Base-by-base conservation (phyloP, 2,329 filamentous ascomycete species). In the Paecilomyces sp. region DNA sequence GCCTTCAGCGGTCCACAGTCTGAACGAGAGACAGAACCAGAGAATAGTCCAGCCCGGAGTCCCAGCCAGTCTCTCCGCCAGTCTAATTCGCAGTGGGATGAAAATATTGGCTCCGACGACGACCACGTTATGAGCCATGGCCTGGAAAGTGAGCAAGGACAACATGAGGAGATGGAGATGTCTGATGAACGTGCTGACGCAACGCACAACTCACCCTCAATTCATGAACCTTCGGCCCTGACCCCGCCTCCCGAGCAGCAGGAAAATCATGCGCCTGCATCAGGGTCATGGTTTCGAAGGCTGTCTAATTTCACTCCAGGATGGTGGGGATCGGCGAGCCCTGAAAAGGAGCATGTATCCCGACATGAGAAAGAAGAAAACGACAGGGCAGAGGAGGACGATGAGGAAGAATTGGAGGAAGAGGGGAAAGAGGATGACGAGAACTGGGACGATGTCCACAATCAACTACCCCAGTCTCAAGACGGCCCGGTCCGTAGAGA, bases 201-300 rank as follows among this genome's bases (percentile, higher is more conserved):
- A 15, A 18, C 5, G 18, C 18, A n/a, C 18, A 15, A 18, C 8
- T 47, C 41, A 18, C 41, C 41, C 15, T 31, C 31, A 9, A 4
- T 33, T 34, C 57, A 47, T 9, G 47, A 9, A 33, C n/a, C 9
- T 12, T 50, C 55, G n/a, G 33, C 55, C 33, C 24, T 25, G 12
- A 57, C 33, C 15, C 24, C 47, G 47, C 24, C 7, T 25, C 25
- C 52, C n/a, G 52, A 33, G 11, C 22, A 18, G 30, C 47, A 63
- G 60, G 22, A 56, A 60, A 22, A 62, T 58, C 50, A 60, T 50
- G 34, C 61, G 65, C 36, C 63, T 57, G 66, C 67, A 57, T 70
- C 72, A 62, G 15, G n/a, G 6, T 72, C 74, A 60, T 77, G 73
- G 75, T 74, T 75, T 56, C 67, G 70, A 57, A 71, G 63, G 22